These are phyloP conservation scores for Notholithocarpus densiflorus DNA, from an alignment of 306 rosid species.

Conservation along the genomic window DNA sequence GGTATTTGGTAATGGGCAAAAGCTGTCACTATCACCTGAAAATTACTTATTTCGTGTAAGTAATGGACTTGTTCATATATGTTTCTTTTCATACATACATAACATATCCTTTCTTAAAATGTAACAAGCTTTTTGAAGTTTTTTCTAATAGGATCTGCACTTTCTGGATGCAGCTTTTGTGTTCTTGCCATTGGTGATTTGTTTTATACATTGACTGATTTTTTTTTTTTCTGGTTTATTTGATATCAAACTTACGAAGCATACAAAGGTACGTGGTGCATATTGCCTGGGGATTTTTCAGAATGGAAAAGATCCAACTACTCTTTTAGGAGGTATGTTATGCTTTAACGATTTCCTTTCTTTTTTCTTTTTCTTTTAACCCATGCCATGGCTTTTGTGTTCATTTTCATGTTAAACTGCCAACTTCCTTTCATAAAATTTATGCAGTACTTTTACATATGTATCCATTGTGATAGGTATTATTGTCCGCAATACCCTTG, in stretches of 20 bases:
- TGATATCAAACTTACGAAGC: constrained; percentile 51
- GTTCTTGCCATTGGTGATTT: constrained; percentile 19
- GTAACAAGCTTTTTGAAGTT: not conserved
- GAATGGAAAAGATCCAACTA: constrained; percentile 83
- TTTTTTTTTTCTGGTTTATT: constrained; percentile 7
- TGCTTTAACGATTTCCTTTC: not conserved
- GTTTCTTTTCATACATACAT: not conserved
- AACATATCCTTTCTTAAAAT: not conserved
- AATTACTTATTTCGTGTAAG: constrained; percentile 89
- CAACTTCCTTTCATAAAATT: constrained; percentile 14
- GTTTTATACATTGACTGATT: constrained; percentile 16
- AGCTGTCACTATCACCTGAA: constrained; percentile 82
- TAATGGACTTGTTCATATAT: constrained; percentile 1
- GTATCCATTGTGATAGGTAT: constrained; percentile 53
- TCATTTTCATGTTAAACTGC: not conserved
- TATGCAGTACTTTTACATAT: constrained; percentile 4
- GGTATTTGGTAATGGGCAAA: constrained; percentile 78
- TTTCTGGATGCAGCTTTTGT: not conserved
- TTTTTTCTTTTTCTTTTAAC: constrained; percentile 7
- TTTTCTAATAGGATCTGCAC: not conserved
- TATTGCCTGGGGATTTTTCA: constrained; percentile 89
- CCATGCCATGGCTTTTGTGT: constrained; percentile 9
- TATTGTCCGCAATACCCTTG: constrained; percentile 88
- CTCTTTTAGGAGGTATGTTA: constrained; percentile 89
- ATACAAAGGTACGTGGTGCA: constrained; percentile 83